Base-by-base conservation (phyloP, 2,329 filamentous ascomycete genomes). In the Didymella lethalis region DNA sequence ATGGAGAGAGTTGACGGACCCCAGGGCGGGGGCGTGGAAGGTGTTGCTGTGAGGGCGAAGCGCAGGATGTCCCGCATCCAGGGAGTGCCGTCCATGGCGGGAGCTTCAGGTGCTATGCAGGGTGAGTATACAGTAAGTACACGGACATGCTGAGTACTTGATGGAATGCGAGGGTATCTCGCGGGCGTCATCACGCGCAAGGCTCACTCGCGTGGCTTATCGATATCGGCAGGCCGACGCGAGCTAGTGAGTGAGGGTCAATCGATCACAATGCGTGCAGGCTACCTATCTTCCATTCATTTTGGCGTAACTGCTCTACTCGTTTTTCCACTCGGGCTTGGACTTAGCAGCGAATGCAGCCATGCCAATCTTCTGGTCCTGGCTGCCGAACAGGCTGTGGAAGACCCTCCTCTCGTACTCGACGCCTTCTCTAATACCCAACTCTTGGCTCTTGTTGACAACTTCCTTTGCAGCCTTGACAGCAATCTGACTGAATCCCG, bases 361-460 rank as follows among this genome's bases (percentile, higher is more conserved):
- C 95, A 98, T 89, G 12, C 86, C 93, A 77, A 97, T 91, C 84
- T 98, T 99, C 81, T 99, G 95, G 79, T 99, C 95, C 80, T 92
- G 86, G 76, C 90, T 96, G 23, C 94, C 95, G 81, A 99, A 99
- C 72, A 97, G 75, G 26, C 88, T 86, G 79, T 99, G 95, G 83
- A 99, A 99, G 32, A 98, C 85, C 52, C 93, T 86, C 74, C 95
- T 85, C 85, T 99, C 95, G 79, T 88, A 98, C 81, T 99, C 95
- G 1, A 99, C 90, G 14, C 95, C 95, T 73, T 98, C 95, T 68
- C 90, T 83, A 59, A 99, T 81, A 3, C 89, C 84, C 67, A 97
- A 80, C 70, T 99, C 95, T 83, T 98, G 93, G 78, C 93, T 97
- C 88, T 97, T 98, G 78, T 98, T 97, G 55, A 99, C 94, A n/a